A percentile compares a stretch with the other conserved stretches of the same genome.
Conservation (phyloP, 176 grass and related monocot species). For the Urochloa ruziziensis region DNA sequence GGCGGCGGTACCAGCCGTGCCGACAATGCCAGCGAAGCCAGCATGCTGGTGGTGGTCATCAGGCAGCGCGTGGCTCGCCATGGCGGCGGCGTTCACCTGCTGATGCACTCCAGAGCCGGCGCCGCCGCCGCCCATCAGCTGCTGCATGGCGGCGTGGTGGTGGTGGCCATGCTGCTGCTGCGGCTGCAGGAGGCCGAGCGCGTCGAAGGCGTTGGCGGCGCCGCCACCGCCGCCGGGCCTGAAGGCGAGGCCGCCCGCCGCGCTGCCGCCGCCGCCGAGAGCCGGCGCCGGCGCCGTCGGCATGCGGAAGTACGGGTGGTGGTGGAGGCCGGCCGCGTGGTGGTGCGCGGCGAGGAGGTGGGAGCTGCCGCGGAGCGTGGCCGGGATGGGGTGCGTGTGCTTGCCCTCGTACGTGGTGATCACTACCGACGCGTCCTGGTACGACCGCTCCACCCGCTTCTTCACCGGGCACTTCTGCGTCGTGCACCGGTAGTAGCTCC, state of each 20-base stretch:
- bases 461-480: slow-evolving; percentile 95
- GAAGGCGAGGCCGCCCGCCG: background rate
- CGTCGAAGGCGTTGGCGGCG: slow-evolving; percentile 6
- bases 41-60: background rate
- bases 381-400: slow-evolving; percentile 77
- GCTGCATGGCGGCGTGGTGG: slow-evolving; percentile 18
- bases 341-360: slow-evolving; percentile 46
- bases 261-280: no score
- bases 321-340: slow-evolving; percentile 24
- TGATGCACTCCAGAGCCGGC: no score
- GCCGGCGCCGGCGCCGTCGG: background rate
- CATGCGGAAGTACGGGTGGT: slow-evolving; percentile 27
- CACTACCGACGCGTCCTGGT: slow-evolving; percentile 70
- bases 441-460: slow-evolving; percentile 97
- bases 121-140: background rate
- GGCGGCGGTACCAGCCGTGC: background rate
- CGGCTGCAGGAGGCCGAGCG: slow-evolving; percentile 12
- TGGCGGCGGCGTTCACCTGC: slow-evolving; percentile 17
- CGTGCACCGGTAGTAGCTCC: slow-evolving; percentile 99
- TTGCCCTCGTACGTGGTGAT: slow-evolving; percentile 97
- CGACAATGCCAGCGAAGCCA: slow-evolving; percentile 23
- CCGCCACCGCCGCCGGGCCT: background rate
- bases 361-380: slow-evolving; percentile 66
- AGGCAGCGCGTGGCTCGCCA: background rate
- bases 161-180: background rate